Conservation (phyloP, 164 flowering plant species). For the Vitis amurensis region DNA sequence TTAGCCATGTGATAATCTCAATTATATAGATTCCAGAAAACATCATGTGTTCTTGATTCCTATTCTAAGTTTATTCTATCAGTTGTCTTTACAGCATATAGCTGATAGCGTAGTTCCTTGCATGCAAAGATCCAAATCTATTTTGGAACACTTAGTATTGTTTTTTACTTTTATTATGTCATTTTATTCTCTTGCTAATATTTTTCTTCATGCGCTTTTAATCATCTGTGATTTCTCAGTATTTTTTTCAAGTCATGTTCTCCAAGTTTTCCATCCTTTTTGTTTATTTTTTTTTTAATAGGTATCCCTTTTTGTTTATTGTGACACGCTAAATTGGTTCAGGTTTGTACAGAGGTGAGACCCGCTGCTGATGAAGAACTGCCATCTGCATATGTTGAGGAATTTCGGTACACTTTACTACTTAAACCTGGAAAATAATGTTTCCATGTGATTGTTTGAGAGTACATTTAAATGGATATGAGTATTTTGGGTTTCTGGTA, state of each 20-base stretch:
- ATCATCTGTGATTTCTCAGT: not conserved
- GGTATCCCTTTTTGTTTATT: not conserved
- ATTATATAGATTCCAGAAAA: too few relatives aligned
- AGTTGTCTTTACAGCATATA: too few relatives aligned
- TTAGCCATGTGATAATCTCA: too few relatives aligned
- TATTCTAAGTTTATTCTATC: not conserved
- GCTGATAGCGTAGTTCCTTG: too few relatives aligned
- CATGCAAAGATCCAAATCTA: too few relatives aligned
- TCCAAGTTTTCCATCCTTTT: not conserved
- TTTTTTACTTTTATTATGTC: too few relatives aligned
- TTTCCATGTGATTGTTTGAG: not conserved
- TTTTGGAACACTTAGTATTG: too few relatives aligned
- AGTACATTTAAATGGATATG: not conserved
- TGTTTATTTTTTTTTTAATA: too few relatives aligned
- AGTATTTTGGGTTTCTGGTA: too few relatives aligned
- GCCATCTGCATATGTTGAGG: conserved; percentile 82
- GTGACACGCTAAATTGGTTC: conserved; percentile 38
- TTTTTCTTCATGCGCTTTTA: not conserved
- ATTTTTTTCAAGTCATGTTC: not conserved
- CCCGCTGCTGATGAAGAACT: conserved; percentile 93
- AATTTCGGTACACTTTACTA: conserved; percentile 62
- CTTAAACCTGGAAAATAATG: not conserved
- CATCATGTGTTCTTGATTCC: too few relatives aligned
- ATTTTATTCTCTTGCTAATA: too few relatives aligned
- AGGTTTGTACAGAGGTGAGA: conserved; percentile 89